A percentile compares a stretch with the other conserved stretches of the same genome.
Evolutionary conservation across 441 rosid species (phyloP).

Genomic region (Bocquillonia castaneifolia): DNA sequence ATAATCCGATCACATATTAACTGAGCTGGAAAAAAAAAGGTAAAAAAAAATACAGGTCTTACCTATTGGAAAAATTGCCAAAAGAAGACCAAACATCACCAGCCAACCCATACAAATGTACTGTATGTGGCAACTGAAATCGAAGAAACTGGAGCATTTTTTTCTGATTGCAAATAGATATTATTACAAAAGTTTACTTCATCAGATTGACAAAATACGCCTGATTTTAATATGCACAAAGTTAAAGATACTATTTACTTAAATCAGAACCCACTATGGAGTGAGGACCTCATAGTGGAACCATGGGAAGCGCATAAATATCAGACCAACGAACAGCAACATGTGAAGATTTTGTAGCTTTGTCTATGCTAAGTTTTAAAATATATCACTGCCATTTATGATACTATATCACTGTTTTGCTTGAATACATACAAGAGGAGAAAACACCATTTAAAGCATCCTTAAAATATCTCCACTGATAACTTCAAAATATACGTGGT

Average conservation of each 20-base stretch:
- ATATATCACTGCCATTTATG: neutral
- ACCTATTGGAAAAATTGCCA: conserved; percentile 74
- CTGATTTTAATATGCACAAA: neutral
- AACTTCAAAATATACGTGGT: neutral
- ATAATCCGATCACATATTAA: neutral
- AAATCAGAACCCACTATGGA: neutral
- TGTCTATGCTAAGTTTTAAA: neutral
- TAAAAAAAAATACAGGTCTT: conserved; percentile 18
- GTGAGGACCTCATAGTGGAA: neutral
- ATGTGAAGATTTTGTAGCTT: neutral
- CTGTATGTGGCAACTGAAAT: conserved; percentile 87
- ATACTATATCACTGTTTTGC: neutral
- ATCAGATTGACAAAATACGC: neutral
- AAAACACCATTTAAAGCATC: neutral
- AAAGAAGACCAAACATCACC: conserved; percentile 66
- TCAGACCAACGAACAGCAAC: neutral
- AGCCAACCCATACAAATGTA: conserved; percentile 88
- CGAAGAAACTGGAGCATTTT: conserved; percentile 74
- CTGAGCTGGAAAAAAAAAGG: neutral
- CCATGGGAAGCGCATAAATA: neutral
- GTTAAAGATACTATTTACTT: neutral
- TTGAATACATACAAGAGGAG: neutral
- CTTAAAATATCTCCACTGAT: neutral
- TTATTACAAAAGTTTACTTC: too few relatives aligned
- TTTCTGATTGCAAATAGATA: conserved; percentile 39